Evolutionary conservation across 2,329 filamentous ascomycete genomes (phyloP).

Genomic region (Colletotrichum karsti): DNA sequence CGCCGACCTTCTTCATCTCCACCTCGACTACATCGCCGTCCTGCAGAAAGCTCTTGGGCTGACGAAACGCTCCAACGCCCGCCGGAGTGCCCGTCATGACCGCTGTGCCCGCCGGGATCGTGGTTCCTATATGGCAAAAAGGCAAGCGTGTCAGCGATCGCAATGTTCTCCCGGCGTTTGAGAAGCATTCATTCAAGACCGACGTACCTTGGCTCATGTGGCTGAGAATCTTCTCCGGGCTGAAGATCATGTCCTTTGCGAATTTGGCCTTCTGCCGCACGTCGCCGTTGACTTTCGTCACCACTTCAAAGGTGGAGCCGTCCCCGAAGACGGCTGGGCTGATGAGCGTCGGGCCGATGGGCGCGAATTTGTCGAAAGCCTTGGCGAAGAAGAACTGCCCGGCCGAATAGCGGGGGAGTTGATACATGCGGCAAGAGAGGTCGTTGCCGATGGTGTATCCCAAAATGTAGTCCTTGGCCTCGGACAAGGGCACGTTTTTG

Average conservation of each 20-base stretch:
- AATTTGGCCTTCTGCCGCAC: neutral
- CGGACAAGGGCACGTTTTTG: constrained; percentile 54
- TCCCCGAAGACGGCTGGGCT: neutral
- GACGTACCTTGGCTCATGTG: neutral
- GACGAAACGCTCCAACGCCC: neutral
- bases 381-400: constrained; percentile 31
- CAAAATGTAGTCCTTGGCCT: constrained; percentile 60
- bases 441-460: constrained; percentile 67
- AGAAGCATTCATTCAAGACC: neutral
- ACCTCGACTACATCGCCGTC: neutral
- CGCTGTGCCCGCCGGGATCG: neutral
- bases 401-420: constrained; percentile 48
- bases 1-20: neutral
- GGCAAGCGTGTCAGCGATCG: no score
- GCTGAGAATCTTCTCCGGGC: neutral
- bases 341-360: neutral
- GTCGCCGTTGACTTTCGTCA: neutral
- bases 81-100: neutral
- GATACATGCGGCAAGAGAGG: constrained; percentile 55
- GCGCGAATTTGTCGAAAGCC: neutral
- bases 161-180: no score
- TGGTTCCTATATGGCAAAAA: neutral
- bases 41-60: neutral
- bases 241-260: neutral
- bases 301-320: neutral